Evolutionary conservation across 2,329 filamentous ascomycete species (phyloP), one percentile per base, ranked within the genome.

Genomic region (Sarocladiaceae sp.): DNA sequence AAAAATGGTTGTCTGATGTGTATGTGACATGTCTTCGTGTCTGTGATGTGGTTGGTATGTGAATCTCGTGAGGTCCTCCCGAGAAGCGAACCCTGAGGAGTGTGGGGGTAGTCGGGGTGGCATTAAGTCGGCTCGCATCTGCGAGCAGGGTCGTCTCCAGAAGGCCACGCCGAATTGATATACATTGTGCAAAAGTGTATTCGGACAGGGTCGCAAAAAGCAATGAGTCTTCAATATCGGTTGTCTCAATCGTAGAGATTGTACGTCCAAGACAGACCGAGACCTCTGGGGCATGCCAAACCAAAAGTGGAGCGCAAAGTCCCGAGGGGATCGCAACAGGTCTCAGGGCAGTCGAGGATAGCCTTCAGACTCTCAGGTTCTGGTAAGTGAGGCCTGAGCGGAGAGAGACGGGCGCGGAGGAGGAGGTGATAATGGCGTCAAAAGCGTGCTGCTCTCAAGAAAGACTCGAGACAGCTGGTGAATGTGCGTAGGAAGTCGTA

Each of bases 1-100:
- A 37, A 37, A 39, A 50, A 50, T 28, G 33, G 18, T 36, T 15
- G 29, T 35, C 10, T 50, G 47, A 17, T 33, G 36, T 20, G 36
- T 39, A 8, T n/a, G 44, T 48, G 44, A 48, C 44, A 48, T 48
- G 47, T 50, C 47, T 37, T 36, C 47, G 47, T 50, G 25, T 50
- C 31, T 50, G 47, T 26, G 18, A 20, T 36, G 47, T 33, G 47
- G 25, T 36, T 20, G 26, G 28, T 48, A 48, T 48, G 44, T 48
- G 28, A 44, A n/a, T 25, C 40, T 44, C 40, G 40, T 26, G 23
- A 44, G 25, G 40, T 44, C 40, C 40, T n/a, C 22, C 28, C 13
- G 40, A 44, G 40, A 26, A 44, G 40, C 40, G 40, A 23, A 44
- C 40, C n/a, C n/a, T 44, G 40, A 44, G 40, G 12, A 44, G 40